Base-by-base conservation (phyloP, 495 filamentous ascomycete genomes). In the Xylaria castorea region DNA sequence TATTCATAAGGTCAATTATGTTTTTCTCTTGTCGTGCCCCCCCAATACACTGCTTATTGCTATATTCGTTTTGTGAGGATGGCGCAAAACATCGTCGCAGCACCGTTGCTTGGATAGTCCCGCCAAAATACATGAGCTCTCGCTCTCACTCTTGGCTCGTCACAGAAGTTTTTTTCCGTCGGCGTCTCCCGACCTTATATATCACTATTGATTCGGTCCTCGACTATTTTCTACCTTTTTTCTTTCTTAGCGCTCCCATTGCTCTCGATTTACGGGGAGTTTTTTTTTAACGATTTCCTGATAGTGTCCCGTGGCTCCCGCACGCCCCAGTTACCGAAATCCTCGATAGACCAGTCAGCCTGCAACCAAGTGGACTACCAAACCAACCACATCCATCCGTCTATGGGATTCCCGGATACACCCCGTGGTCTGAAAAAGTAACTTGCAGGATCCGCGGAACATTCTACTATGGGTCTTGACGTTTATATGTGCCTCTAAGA, bases 271-370 rank as follows among this genome's bases (percentile, higher is more conserved):
- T 40, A 42, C 50, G 14, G 16, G 40, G 61, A 27, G 61, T 40
- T 61, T 61, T 53, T 61, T 63, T 67, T 72, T 72, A 72, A 72
- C 70, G n/a, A 53, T 72, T 46, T 63, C 48, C n/a, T 46, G 66
- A 72, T 72, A 72, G 70, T 67, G 70, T 58, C 53, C 70, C 42
- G 63, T 65, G 62, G 70, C 51, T 60, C 70, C 44, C 62, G 62
- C 44, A 8, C 48, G 14, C 60, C 69, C 57, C 61, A 65, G 69
- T 48, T 57, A 71, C 68, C 55, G 63, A 72, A 61, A 50, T 42
- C 70, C 50, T 61, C 53, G 62, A 67, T 50, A 72, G 50, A 30
- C 62, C 70, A 66, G 70, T 60, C 61, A 71, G 70, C 62, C 58
- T 63, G 68, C 70, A 71, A 53, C 70, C 38, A 46, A 58, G 57